A percentile compares a stretch with the other conserved stretches of the same genome.
These are phyloP conservation scores for Podospora bellae-mahoneyi DNA, from an alignment of 495 filamentous ascomycete genomes.

Conservation along the genomic window DNA sequence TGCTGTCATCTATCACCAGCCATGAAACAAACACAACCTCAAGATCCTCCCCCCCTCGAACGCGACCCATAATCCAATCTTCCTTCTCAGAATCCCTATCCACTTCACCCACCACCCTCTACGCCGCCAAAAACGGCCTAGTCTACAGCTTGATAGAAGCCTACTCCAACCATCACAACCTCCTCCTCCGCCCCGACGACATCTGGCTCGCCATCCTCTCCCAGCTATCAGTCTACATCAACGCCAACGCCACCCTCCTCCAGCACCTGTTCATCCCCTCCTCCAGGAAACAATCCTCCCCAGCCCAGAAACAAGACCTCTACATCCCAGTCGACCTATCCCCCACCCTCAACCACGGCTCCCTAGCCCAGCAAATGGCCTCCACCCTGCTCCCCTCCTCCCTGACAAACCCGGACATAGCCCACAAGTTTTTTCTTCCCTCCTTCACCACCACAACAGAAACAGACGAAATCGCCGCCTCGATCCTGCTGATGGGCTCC, in stretches of 20 bases:
- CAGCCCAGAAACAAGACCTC: slow-evolving; percentile 36
- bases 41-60: neutral
- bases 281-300: slow-evolving; percentile 20
- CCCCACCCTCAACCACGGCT: slow-evolving; percentile 43
- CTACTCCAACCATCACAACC: slow-evolving; percentile 53
- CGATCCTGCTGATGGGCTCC: slow-evolving; percentile 34
- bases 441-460: slow-evolving; percentile 36
- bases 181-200: slow-evolving; percentile 58
- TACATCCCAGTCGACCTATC: neutral
- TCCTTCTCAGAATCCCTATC: slow-evolving; percentile 27
- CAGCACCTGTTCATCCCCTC: slow-evolving; percentile 40
- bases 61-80: slow-evolving; percentile 26
- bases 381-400: slow-evolving; percentile 44
- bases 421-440: slow-evolving; percentile 30
- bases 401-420: slow-evolving; percentile 38
- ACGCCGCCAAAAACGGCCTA: slow-evolving; percentile 48
- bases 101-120: slow-evolving; percentile 28
- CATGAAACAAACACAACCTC: slow-evolving; percentile 13
- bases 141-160: slow-evolving; percentile 49
- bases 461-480: slow-evolving; percentile 28
- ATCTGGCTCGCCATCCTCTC: slow-evolving; percentile 58
- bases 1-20: slow-evolving; percentile 26
- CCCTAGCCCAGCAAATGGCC: slow-evolving; percentile 39
- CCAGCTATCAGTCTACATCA: slow-evolving; percentile 53
- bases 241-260: slow-evolving; percentile 46